Evolutionary conservation across 2,329 filamentous ascomycete genomes (phyloP), one percentile per base, ranked within the genome.

Genomic region (Trichoderma breve): DNA sequence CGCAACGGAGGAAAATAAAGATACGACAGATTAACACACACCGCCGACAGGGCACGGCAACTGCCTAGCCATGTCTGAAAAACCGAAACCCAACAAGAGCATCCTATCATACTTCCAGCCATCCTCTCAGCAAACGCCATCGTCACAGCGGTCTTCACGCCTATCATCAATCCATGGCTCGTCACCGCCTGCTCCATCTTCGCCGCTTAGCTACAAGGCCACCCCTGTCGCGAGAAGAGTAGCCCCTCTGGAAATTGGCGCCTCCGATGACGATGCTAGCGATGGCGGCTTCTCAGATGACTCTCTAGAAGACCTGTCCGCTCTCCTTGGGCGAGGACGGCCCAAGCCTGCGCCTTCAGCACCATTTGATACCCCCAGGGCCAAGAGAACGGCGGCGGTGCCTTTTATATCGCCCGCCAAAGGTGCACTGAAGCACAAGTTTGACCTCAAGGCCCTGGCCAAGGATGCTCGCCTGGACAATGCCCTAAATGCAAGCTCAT

Each of bases 211-310:
- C 65, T 61, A 75, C 57, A 77, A 76, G 65, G 64, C 72, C 21
- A 80, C 78, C n/a, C 77, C 79, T 14, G 28, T 51, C 6, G 53
- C 69, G 18, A 73, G 30, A 11, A 72, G 32, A 18, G 21, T 24
- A 21, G 26, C 70, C 14, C 67, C 30, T 3, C 5, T 55, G 61
- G 55, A 91, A 70, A 92, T 95, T 53, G 86, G 86, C 60, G 90
- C 88, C 69, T 94, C 93, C 0, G 93, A 95, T 76, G 91, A 92
- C 11, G 91, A 92, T n/a, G 87, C 87, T 21, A 86, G 86, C 32
- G 86, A 90, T 75, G 87, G 85, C 47, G 75, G 74, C 47, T 79
- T 77, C 21, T 89, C 89, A 21, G 87, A 89, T 30, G 86, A 86
- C 63, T 91, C 91, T 0, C 83, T 91, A 15, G 85, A 87, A 6